Evolutionary conservation across 2,329 filamentous ascomycete genomes (phyloP).

Genomic region (Venturia effusa): DNA sequence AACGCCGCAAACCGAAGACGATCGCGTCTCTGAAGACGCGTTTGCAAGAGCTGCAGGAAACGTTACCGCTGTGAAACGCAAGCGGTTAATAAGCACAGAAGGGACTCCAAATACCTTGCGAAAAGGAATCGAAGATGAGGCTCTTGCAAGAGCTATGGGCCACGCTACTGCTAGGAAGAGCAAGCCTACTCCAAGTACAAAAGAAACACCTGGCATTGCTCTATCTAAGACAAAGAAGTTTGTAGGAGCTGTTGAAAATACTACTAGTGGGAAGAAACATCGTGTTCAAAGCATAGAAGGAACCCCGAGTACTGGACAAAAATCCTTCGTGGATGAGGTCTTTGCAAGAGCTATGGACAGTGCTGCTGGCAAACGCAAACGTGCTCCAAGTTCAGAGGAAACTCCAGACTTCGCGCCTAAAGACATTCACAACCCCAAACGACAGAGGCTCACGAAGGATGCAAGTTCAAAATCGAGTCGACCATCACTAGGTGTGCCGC

Average conservation of each 20-base stretch:
- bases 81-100: not conserved
- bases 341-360: not conserved
- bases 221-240: not conserved
- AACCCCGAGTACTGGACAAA: not conserved
- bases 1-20: not conserved
- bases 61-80: not conserved
- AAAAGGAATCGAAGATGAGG: not conserved
- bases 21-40: not conserved
- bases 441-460: not conserved
- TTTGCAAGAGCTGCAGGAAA: not conserved
- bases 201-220: not conserved
- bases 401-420: not conserved
- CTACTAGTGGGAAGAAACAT: not conserved
- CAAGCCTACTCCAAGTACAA: not conserved
- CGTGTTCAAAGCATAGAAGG: not conserved
- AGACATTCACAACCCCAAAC: not conserved
- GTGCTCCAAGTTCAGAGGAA: not conserved
- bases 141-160: not conserved
- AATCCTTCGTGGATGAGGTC: not conserved
- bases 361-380: conserved; percentile 1
- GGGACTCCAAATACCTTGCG: not conserved
- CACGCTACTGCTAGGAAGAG: not conserved
- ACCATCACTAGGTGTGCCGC: not conserved
- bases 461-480: not conserved
- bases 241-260: not conserved